phyloP scores from a whole-genome alignment of 1,284 basidiomycete species.

The Pseudomicrostroma phylloplanum region DNA sequence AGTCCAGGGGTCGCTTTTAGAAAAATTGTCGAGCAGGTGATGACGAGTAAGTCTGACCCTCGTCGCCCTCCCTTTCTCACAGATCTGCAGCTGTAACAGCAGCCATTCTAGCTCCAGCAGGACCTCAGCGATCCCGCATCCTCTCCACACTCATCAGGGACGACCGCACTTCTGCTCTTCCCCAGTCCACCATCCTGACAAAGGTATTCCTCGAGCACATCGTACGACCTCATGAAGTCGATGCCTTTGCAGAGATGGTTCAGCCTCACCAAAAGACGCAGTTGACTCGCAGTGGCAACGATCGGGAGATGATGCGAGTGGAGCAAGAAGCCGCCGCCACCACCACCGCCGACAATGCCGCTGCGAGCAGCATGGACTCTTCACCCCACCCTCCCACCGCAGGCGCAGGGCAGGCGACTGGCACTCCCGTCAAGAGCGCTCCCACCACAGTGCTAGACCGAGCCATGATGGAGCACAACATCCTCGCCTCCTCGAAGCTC shows the following conservation, averaged over 20 bases:
- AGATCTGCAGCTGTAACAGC: slow-evolving; percentile 87
- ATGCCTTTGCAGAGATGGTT: slow-evolving; percentile 78
- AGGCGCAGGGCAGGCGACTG: neutral
- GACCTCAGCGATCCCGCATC: slow-evolving; percentile 84
- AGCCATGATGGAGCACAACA: slow-evolving; percentile 96
- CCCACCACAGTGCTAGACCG: slow-evolving; percentile 93
- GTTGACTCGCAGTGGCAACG: slow-evolving; percentile 56
- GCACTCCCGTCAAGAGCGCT: slow-evolving; percentile 36
- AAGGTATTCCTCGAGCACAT: slow-evolving; percentile 98
- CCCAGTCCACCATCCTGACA: slow-evolving; percentile 79
- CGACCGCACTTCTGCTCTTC: slow-evolving; percentile 72
- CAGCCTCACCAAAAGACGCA: slow-evolving; percentile 87
- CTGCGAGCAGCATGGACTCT: slow-evolving; percentile 1
- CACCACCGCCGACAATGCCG: neutral
- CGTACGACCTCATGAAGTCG: slow-evolving; percentile 77
- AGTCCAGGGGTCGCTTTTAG: slow-evolving; percentile 10
- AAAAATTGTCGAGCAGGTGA: neutral
- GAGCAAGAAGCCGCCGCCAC: neutral
- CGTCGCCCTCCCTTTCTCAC: slow-evolving; percentile 9
- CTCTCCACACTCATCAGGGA: slow-evolving; percentile 88
- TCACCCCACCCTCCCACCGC: neutral
- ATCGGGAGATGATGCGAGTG: slow-evolving; percentile 6
- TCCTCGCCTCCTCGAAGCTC: slow-evolving; percentile 79
- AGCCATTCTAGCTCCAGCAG: slow-evolving; percentile 92
- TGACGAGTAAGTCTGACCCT: neutral